phyloP scores from a whole-genome alignment of 129 eudicot species.

The Artemisia tridentata region DNA sequence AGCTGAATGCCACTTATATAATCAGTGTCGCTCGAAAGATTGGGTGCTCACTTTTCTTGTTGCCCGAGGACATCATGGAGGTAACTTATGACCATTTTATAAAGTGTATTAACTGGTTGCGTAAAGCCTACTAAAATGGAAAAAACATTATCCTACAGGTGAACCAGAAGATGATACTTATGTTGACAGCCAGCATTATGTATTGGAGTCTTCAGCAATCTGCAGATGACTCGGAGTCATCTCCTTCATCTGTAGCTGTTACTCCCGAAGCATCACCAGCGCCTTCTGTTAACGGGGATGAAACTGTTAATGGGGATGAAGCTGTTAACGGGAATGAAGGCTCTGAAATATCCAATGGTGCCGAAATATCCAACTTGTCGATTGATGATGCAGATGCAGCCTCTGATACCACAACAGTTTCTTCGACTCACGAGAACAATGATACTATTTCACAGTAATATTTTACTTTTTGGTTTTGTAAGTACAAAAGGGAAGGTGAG shows the following conservation, averaged over 20 bases:
- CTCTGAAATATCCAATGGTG: conserved; percentile 34
- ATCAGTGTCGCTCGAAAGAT: conserved; percentile 96
- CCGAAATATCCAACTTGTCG: conserved; percentile 45
- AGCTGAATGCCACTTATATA: conserved; percentile 90
- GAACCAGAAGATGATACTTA: conserved; percentile 92
- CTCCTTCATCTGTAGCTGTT: conserved; percentile 38
- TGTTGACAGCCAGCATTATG: conserved; percentile 86
- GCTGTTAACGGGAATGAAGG: conserved; percentile 41
- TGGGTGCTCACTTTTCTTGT: conserved; percentile 89
- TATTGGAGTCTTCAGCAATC: conserved; percentile 93
- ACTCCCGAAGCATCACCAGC: conserved; percentile 56
- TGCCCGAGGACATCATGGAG: conserved; percentile 98
- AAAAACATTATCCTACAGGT: conserved; percentile 44
- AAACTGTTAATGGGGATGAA: conserved; percentile 41
- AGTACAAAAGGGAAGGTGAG: conserved; percentile 24
- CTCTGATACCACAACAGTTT: conserved; percentile 47
- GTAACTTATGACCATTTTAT: conserved; percentile 29
- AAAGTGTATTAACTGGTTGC: background rate
- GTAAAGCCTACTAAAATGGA: background rate
- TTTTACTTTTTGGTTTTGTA: conserved; percentile 23
- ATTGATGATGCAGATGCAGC: conserved; percentile 59
- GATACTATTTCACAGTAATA: conserved; percentile 24
- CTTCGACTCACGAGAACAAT: conserved; percentile 45
- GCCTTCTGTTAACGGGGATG: conserved; percentile 35
- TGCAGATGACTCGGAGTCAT: conserved; percentile 49